Base-by-base conservation (phyloP, 1,284 basidiomycete genomes). In the Schizopora paradoxa region DNA sequence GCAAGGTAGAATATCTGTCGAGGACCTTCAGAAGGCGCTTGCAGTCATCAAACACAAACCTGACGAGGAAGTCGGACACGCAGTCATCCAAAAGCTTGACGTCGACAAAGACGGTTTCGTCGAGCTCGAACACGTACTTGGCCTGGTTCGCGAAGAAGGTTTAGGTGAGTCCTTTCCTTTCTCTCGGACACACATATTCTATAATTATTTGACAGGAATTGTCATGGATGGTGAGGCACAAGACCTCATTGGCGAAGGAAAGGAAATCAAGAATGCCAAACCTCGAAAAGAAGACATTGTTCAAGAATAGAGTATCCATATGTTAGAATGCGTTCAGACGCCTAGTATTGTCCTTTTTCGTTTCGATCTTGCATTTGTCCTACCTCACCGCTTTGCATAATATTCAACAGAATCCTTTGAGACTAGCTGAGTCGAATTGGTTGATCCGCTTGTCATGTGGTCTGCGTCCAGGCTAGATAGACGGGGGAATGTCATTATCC, bases 81-180 rank as follows among this genome's bases (percentile, higher is more conserved):
- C 79, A 40, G 80, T 99, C 32, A 83, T 95, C 48, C 83, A 93
- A 61, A 98, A 98, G 68, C 71, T 99, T 56, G 96, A 99, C 62
- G 87, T 91, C 4, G 95, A 99, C 67, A 83, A 91, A 66, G 95
- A 99, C 60, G 94, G 95, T 0, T 94, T 86, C 58, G 92, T 98
- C 16, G 88, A 92, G 63, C 68, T 91, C 26, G 86, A 89, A 62
- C 87, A 91, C 57, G 85, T 90, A 32, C 63, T 90, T 28, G 86
- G 82, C 2, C 66, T 91, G 42, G 84, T 87, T n/a, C 73, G 72
- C 54, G 85, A 88, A 63, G 86, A 88, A 56, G 86, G 83, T 16
- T 66, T 89, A 23, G 86, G 85, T 83, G 54, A 46, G 76, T 66
- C 14, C 5, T 34, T 41, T 33, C 34, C 44, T 47, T 36, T 36